These are phyloP conservation scores for Kentomonas sorsogonicus DNA, from an alignment of 208 protist genomes.

Conservation along the genomic window DNA sequence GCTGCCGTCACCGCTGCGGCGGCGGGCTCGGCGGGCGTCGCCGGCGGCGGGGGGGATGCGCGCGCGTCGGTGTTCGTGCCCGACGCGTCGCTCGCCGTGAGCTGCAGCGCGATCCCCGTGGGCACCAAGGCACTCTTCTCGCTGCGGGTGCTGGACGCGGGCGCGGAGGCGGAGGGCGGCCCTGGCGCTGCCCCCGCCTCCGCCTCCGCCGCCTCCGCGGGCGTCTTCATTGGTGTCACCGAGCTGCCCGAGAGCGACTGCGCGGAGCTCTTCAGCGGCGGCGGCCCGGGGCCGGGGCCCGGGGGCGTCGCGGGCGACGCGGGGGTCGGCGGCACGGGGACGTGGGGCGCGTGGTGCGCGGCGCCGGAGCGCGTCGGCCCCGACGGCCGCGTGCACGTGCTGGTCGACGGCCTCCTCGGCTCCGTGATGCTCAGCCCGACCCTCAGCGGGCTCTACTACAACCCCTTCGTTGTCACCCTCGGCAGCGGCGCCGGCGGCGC, in stretches of 20 bases:
- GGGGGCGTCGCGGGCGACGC: no score
- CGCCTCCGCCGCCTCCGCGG: slow-evolving; percentile 19
- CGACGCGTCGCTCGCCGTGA: slow-evolving; percentile 54
- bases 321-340: slow-evolving; percentile 35
- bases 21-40: no score
- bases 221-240: slow-evolving; percentile 76
- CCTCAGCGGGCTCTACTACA: slow-evolving; percentile 45
- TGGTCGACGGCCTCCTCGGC: slow-evolving; percentile 59
- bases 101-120: slow-evolving; percentile 50
- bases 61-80: slow-evolving; percentile 27
- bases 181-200: no score
- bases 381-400: slow-evolving; percentile 41
- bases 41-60: slow-evolving; percentile 42
- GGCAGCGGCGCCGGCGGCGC: slow-evolving; percentile 27
- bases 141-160: slow-evolving; percentile 16
- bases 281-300: no score
- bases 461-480: slow-evolving; percentile 63
- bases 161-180: no score
- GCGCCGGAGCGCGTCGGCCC: slow-evolving; percentile 36
- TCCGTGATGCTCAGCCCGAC: slow-evolving; percentile 61
- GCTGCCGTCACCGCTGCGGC: no score
- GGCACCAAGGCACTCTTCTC: slow-evolving; percentile 54
- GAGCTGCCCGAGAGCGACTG: no score
- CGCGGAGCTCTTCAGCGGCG: no score
- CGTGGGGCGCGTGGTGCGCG: slow-evolving; percentile 85